These are phyloP conservation scores for Penicillium sclerotigenum DNA, from an alignment of 2,329 filamentous ascomycete species.

Conservation along the genomic window DNA sequence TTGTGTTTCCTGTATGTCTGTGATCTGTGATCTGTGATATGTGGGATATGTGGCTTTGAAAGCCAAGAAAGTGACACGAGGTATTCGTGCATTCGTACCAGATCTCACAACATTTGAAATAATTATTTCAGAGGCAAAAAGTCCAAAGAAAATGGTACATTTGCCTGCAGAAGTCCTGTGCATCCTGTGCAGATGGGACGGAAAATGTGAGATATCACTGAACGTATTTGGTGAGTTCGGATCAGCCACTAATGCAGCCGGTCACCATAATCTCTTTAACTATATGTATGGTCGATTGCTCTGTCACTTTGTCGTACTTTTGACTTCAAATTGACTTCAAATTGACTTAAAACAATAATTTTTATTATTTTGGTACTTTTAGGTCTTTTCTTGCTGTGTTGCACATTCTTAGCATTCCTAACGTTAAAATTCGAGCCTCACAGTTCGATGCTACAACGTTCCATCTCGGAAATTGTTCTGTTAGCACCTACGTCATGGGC, in stretches of 20 bases:
- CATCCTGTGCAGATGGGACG: slow-evolving; percentile 11
- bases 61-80: background rate
- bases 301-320: too few relatives aligned
- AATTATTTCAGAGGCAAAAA: background rate
- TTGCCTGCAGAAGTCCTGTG: background rate
- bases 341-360: too few relatives aligned
- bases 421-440: slow-evolving; percentile 10
- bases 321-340: too few relatives aligned
- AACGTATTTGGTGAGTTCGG: background rate
- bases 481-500: background rate
- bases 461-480: slow-evolving; percentile 13
- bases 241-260: slow-evolving; percentile 16
- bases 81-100: background rate
- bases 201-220: slow-evolving; percentile 31
- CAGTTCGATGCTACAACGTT: slow-evolving; percentile 7
- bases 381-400: background rate
- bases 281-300: background rate
- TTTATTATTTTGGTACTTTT: too few relatives aligned
- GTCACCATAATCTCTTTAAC: slow-evolving; percentile 3
- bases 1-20: background rate
- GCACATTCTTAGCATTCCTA: slow-evolving; percentile 13
- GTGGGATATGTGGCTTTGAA: background rate
- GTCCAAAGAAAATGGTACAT: background rate
- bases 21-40: background rate
- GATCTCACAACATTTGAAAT: background rate